Evolutionary conservation across 495 filamentous ascomycete species (phyloP).

Genomic region (Penicillium alfredii): DNA sequence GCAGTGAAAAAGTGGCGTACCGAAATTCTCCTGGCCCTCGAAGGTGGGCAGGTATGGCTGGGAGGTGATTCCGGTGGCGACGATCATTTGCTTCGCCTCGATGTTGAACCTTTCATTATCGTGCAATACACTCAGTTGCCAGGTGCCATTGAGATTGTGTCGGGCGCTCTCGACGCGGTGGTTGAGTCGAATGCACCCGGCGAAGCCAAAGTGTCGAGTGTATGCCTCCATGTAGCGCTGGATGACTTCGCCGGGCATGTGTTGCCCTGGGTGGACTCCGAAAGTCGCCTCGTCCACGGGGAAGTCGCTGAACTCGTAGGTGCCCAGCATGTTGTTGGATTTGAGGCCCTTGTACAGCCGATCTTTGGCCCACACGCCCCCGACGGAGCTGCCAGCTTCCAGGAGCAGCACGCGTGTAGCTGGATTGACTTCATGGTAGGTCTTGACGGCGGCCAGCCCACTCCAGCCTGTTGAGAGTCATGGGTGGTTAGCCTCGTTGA

Average conservation of each 20-base stretch:
- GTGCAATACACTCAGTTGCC: slow-evolving; percentile 32
- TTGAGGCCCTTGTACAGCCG: slow-evolving; percentile 63
- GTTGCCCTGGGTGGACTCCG: slow-evolving; percentile 54
- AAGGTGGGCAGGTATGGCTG: slow-evolving; percentile 50
- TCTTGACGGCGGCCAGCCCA: slow-evolving; percentile 57
- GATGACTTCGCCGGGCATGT: slow-evolving; percentile 63
- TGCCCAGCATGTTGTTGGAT: slow-evolving; percentile 58
- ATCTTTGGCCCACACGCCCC: slow-evolving; percentile 64
- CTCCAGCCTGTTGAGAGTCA: slow-evolving; percentile 43
- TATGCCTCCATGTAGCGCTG: slow-evolving; percentile 62
- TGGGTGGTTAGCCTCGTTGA: too few relatives aligned
- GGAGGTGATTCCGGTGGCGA: slow-evolving; percentile 66
- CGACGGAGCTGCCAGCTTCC: slow-evolving; percentile 52
- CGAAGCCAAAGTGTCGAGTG: slow-evolving; percentile 52
- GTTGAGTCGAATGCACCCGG: slow-evolving; percentile 46
- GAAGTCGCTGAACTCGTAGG: slow-evolving; percentile 66
- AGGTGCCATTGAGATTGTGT: slow-evolving; percentile 35
- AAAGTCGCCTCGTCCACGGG: slow-evolving; percentile 59
- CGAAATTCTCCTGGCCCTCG: slow-evolving; percentile 45
- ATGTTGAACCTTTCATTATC: slow-evolving; percentile 23
- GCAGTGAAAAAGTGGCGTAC: slow-evolving; percentile 57
- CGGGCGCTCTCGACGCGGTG: slow-evolving; percentile 48
- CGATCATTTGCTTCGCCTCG: slow-evolving; percentile 52
- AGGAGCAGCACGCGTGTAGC: slow-evolving; percentile 43
- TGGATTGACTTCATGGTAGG: slow-evolving; percentile 52